phyloP scores from a whole-genome alignment of 768 basidiomycete genomes.

The Podaxis rugospora region DNA sequence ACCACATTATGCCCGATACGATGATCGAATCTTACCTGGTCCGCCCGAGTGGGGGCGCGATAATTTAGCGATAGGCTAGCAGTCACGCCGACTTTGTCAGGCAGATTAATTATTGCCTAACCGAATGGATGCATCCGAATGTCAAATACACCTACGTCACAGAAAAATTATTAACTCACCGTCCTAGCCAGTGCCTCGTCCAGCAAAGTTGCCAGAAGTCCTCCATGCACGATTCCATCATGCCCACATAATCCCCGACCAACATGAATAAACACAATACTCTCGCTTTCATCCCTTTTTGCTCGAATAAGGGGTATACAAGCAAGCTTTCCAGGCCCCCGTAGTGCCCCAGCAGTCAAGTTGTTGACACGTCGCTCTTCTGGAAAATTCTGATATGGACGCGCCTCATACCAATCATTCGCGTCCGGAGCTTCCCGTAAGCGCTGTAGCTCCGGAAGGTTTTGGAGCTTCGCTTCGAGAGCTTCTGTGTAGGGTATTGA shows the following conservation, averaged over 20 bases:
- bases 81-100: conserved; percentile 89
- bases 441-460: conserved; percentile 50
- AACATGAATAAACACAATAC: conserved; percentile 69
- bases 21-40: conserved; percentile 51
- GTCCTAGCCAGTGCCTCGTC: conserved; percentile 83
- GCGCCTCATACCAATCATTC: conserved; percentile 68
- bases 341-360: conserved; percentile 79
- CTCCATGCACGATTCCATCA: conserved; percentile 94
- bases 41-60: conserved; percentile 82
- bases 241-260: conserved; percentile 88
- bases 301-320: conserved; percentile 73
- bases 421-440: conserved; percentile 47
- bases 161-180: conserved; percentile 33
- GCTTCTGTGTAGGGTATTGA: conserved; percentile 51
- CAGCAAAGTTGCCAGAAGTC: conserved; percentile 82
- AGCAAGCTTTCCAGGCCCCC: conserved; percentile 84
- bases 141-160: neutral
- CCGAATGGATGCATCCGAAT: conserved; percentile 3
- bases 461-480: conserved; percentile 68
- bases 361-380: conserved; percentile 76
- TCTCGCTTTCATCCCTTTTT: conserved; percentile 71
- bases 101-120: conserved; percentile 82
- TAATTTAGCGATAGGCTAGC: conserved; percentile 81
- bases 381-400: conserved; percentile 69
- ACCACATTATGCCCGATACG: neutral